These are phyloP conservation scores for Gentiana dahurica DNA, from an alignment of 257 asterid species.

Conservation along the genomic window DNA sequence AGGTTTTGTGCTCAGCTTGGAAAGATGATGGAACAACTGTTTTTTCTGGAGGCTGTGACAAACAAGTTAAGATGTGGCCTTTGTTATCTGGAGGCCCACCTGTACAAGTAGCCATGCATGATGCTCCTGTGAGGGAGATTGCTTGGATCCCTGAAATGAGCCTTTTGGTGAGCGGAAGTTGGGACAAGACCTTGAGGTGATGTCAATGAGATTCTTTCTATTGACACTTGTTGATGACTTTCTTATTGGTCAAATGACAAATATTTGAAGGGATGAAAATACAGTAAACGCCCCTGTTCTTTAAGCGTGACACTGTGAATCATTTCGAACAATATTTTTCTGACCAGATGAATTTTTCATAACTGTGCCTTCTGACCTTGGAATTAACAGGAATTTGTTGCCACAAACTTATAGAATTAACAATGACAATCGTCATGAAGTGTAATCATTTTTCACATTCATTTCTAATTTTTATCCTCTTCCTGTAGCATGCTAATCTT, in stretches of 20 bases:
- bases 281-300: too few relatives aligned
- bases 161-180: constrained; percentile 83
- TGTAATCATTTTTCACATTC: too few relatives aligned
- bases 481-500: too few relatives aligned
- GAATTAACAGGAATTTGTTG: too few relatives aligned
- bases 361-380: background rate
- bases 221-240: background rate
- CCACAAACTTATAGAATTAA: too few relatives aligned
- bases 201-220: background rate
- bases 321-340: background rate
- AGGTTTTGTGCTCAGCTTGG: constrained; percentile 96
- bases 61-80: constrained; percentile 98
- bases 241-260: too few relatives aligned
- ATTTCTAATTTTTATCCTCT: too few relatives aligned
- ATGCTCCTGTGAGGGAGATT: constrained; percentile 84
- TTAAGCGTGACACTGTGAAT: too few relatives aligned
- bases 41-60: constrained; percentile 98
- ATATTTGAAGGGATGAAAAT: too few relatives aligned
- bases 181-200: constrained; percentile 92
- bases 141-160: constrained; percentile 95
- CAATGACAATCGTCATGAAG: background rate
- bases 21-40: constrained; percentile 95
- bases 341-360: too few relatives aligned
- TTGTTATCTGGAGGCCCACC: constrained; percentile 65
- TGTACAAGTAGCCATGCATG: constrained; percentile 87